These are phyloP conservation scores for Conticribra guillardii DNA, from an alignment of 108 stramenopile genomes.

Conservation along the genomic window DNA sequence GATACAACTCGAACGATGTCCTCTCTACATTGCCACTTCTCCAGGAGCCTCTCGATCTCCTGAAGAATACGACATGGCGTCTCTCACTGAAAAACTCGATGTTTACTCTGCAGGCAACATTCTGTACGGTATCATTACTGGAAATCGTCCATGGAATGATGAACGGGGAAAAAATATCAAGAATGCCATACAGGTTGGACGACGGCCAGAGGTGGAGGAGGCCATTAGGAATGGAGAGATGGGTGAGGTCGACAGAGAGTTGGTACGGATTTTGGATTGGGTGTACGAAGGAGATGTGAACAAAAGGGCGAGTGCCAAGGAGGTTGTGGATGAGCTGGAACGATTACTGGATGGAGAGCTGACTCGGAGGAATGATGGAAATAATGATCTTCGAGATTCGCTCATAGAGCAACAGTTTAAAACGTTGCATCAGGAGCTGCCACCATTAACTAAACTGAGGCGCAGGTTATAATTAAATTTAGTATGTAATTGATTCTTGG, in stretches of 20 bases:
- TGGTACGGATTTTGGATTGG: slow-evolving; percentile 41
- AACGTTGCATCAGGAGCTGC: neutral
- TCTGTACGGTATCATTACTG: slow-evolving; percentile 52
- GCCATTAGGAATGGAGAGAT: slow-evolving; percentile 30
- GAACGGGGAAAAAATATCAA: slow-evolving; percentile 42
- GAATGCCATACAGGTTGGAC: slow-evolving; percentile 24
- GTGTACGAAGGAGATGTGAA: slow-evolving; percentile 46
- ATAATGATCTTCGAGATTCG: too few relatives aligned
- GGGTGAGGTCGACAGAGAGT: slow-evolving; percentile 37
- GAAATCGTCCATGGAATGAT: slow-evolving; percentile 37
- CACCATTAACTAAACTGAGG: neutral
- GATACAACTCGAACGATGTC: slow-evolving; percentile 41
- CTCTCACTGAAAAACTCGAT: slow-evolving; percentile 52
- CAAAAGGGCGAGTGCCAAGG: slow-evolving; percentile 44
- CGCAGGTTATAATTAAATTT: neutral
- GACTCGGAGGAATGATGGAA: neutral
- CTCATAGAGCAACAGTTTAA: too few relatives aligned
- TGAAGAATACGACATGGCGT: slow-evolving; percentile 64
- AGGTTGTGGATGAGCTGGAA: slow-evolving; percentile 48
- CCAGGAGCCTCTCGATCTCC: slow-evolving; percentile 77
- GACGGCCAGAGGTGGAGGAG: slow-evolving; percentile 35
- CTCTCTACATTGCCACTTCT: slow-evolving; percentile 71
- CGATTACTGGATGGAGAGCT: slow-evolving; percentile 26
- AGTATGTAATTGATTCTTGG: neutral
- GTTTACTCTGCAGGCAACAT: slow-evolving; percentile 53